Conservation (phyloP, 192 early-diverging fungal species). For the Coemansia sp. region DNA sequence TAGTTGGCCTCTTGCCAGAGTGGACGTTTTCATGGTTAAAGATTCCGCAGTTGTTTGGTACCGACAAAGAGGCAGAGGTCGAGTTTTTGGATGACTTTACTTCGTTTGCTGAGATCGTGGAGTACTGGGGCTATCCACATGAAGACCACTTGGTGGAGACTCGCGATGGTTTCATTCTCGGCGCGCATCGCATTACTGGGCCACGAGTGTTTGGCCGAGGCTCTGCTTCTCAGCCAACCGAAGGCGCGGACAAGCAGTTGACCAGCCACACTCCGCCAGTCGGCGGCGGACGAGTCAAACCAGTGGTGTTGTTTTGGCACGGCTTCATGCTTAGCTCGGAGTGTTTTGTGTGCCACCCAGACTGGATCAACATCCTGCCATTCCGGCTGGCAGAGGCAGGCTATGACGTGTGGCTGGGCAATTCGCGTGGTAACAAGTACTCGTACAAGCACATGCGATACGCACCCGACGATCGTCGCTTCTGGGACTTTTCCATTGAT, state of each 20-base stretch:
- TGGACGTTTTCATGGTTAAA: slow-evolving; percentile 38
- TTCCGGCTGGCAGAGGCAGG: slow-evolving; percentile 85
- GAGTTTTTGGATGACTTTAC: slow-evolving; percentile 55
- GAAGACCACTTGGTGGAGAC: slow-evolving; percentile 87
- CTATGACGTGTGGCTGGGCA: slow-evolving; percentile 97
- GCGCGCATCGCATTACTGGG: slow-evolving; percentile 78
- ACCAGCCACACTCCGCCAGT: slow-evolving; percentile 1
- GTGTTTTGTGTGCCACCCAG: slow-evolving; percentile 86
- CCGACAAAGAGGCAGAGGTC: slow-evolving; percentile 38
- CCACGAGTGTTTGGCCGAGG: slow-evolving; percentile 25
- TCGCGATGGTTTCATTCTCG: slow-evolving; percentile 83
- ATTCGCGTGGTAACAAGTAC: slow-evolving; percentile 95
- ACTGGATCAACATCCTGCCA: slow-evolving; percentile 74
- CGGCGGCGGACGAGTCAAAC: slow-evolving; percentile 49
- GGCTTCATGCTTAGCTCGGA: slow-evolving; percentile 94
- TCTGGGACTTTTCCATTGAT: slow-evolving; percentile 97
- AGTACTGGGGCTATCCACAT: slow-evolving; percentile 75
- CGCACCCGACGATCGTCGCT: slow-evolving; percentile 67
- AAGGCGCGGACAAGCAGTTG: neutral
- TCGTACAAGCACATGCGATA: slow-evolving; percentile 78
- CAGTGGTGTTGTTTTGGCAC: slow-evolving; percentile 93
- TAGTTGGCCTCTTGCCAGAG: slow-evolving; percentile 55
- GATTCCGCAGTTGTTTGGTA: slow-evolving; percentile 34
- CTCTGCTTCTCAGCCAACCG: slow-evolving; percentile 12
- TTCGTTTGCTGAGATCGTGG: slow-evolving; percentile 54